Conservation (phyloP, 2,329 filamentous ascomycete genomes). For the Sporothrix curviconia region DNA sequence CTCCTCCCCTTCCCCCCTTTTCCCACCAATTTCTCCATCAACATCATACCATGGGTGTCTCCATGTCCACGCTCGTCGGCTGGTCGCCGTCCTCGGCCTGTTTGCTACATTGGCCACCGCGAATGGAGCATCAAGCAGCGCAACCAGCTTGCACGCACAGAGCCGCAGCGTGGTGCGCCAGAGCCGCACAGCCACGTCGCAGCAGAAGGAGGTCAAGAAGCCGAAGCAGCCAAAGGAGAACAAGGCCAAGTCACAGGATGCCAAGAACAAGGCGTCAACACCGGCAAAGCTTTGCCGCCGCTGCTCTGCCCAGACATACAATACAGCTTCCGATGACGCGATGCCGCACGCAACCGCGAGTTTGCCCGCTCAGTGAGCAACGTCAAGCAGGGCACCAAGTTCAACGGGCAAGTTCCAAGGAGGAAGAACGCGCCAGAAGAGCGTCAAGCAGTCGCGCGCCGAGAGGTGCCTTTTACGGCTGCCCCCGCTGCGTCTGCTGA, state of each 20-base stretch:
- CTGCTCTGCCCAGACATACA: constrained; percentile 17
- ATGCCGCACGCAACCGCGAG: constrained; percentile 48
- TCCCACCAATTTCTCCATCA: too few species aligned
- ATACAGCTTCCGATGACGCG: constrained; percentile 44
- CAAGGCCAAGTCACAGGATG: constrained; percentile 22
- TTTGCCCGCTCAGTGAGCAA: constrained; percentile 69
- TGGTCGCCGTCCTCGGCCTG: constrained; percentile 27
- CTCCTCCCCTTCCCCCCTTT: too few species aligned
- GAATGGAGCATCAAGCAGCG: constrained; percentile 23
- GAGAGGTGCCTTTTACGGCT: constrained; percentile 36
- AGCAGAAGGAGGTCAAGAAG: constrained; percentile 25
- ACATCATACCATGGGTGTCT: constrained; percentile 32
- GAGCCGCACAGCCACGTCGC: constrained; percentile 28
- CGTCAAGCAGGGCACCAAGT: constrained; percentile 62
- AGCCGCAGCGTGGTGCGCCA: constrained; percentile 24
- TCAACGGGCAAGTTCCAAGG: constrained; percentile 45
- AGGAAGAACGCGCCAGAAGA: constrained; percentile 61
- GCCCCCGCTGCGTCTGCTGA: constrained; percentile 20
- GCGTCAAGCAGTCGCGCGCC: constrained; percentile 62
- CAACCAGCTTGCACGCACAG: constrained; percentile 18
- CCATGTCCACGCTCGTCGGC: constrained; percentile 30
- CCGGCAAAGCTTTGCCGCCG: neutral
- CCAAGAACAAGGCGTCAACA: constrained; percentile 30
- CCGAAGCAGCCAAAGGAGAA: constrained; percentile 31
- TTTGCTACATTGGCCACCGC: constrained; percentile 22